Evolutionary conservation across 129 eudicot genomes (phyloP), one percentile per base, ranked within the genome.

Genomic region (Helianthus tuberosus): DNA sequence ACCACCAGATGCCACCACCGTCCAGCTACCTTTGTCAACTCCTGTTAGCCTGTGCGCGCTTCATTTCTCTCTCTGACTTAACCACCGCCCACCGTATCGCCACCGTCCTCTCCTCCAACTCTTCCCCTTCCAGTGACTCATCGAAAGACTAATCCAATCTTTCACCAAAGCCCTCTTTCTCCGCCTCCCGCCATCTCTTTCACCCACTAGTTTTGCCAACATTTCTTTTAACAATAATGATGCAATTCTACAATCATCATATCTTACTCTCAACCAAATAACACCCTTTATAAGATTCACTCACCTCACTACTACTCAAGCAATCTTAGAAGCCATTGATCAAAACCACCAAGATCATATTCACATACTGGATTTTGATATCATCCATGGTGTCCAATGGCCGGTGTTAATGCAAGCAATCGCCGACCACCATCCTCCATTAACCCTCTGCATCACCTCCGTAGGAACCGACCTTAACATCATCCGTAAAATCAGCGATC

Each of bases 341-440:
- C 72, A 52, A 77, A 3, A 44, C 2, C 10, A 39, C 13, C 80
- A 68, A 2, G 52, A 71, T 5, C 54, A 86, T 2, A 74, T 93
- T 64, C 98, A 93, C 77, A 85, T 93, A 74, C 75, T 93, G 1
- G 98, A 93, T 66, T 88, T 93, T 55, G 89, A 93, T 71, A 90
- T 90, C 74, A 86, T 86, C 88, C 98, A 93, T 81, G 97, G 98
- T 9, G 87, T 94, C 27, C 99, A 93, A 35, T 93, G 98, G 98
- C 98, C 98, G 4, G 93, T 96, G 2, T 77, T 93, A 14, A 87
- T 93, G 96, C 96, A 88, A 74, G 96, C 96, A 43, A 67, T 93
- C 13, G 85, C 86, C 52, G 90, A 87, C 52, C 82, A 80, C 6
- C 74, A 36, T 54, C 92, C 89, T 0, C 76, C 84, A 0, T 90